Evolutionary conservation across 2,329 filamentous ascomycete genomes (phyloP), one percentile per base, ranked within the genome.

Genomic region (Nemania bipapillata): DNA sequence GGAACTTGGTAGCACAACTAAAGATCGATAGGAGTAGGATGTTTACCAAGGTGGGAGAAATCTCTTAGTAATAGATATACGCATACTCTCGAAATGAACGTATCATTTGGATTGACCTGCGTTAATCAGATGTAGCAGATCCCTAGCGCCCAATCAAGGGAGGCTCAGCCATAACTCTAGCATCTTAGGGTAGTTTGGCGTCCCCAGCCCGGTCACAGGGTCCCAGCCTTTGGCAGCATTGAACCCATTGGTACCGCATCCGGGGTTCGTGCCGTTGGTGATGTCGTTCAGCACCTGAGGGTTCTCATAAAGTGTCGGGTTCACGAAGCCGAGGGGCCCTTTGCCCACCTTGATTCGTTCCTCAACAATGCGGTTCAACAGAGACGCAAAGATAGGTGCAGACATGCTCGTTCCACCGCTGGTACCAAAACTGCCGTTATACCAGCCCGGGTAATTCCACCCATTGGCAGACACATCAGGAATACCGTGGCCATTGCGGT

Each of bases 281-380:
- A 84, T 73, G 70, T 83, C 80, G 0, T 76, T 80, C 57, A 79
- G 77, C 7, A 78, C 80, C 15, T 79, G 73, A 0, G 78, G 78
- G 60, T 85, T 78, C 1, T 80, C 80, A 70, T 86, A 86, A 7
- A 86, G 72, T 37, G 82, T 81, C 1, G 82, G 84, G 62, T 87
- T 84, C n/a, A 87, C 74, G 71, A 87, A 87, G 0, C 85, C 86
- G 15, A 87, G 79, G 0, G 83, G 76, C 1, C 79, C 75, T 75
- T 85, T 86, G 2, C 81, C 81, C 0, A 74, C 77, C 12, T 79
- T 78, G 37, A 86, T 72, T 24, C 84, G 77, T 73, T 84, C 83
- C 74, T 86, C 85, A 69, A 86, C 86, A 35, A 86, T 78, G 71
- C 85, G 74, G 2, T 83, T 86, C 32, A 87, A 73, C 24, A 76